Percentiles rank a stretch among this genome's conserved stretches.
Conservation (phyloP, 225 moss, liverwort and hornwort species). For the Sphagnum tenellum region DNA sequence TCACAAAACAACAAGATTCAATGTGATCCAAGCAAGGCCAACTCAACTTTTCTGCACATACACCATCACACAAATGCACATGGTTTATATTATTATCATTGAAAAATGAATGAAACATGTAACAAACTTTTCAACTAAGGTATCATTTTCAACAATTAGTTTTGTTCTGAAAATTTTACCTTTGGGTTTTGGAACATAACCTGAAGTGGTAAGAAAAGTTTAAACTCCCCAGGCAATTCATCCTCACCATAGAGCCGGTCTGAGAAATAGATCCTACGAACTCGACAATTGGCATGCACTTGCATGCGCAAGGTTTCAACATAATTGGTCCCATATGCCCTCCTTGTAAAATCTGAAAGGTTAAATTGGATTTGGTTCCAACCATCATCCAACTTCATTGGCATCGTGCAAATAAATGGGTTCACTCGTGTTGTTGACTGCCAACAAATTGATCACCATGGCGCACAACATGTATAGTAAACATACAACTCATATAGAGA, state of each 20-base stretch:
- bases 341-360: constrained; percentile 76
- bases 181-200: constrained; percentile 16
- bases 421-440: constrained; percentile 78
- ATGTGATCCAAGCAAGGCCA: no score
- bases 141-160: no score
- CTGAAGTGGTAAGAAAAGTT: constrained; percentile 82
- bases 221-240: constrained; percentile 72
- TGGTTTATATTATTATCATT: no score
- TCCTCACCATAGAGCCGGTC: constrained; percentile 79
- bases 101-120: no score
- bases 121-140: no score
- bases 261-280: constrained; percentile 78
- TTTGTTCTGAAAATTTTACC: no score
- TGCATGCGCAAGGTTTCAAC: constrained; percentile 80
- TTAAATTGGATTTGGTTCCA: constrained; percentile 96
- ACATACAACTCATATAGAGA: no score
- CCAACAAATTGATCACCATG: not conserved
- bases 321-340: constrained; percentile 86
- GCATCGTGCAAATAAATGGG: constrained; percentile 89
- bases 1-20: no score
- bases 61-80: no score
- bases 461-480: no score
- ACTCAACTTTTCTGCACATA: no score
- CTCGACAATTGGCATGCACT: constrained; percentile 86
- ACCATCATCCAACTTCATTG: constrained; percentile 86